These are phyloP conservation scores for Caryopteris hybrid DNA, from an alignment of 305 asterid species.

Conservation along the genomic window DNA sequence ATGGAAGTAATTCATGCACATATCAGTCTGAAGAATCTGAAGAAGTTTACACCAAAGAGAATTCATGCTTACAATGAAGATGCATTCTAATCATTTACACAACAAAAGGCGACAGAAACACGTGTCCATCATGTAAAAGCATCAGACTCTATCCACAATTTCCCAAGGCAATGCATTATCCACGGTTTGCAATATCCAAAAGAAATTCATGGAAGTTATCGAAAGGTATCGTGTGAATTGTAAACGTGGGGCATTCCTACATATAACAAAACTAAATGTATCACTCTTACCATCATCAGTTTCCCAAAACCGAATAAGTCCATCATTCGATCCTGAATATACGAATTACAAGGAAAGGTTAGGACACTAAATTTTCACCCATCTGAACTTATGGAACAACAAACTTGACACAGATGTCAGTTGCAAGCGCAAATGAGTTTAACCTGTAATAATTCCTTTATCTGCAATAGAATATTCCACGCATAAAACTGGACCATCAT, in stretches of 20 bases:
- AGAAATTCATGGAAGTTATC: background rate
- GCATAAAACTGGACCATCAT: constrained; percentile 82
- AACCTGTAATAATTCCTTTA: constrained; percentile 91
- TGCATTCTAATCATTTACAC: background rate
- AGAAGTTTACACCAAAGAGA: background rate
- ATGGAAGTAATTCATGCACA: too few species aligned
- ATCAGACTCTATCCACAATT: background rate
- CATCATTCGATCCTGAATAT: constrained; percentile 83
- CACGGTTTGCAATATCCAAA: background rate
- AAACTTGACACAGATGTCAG: background rate
- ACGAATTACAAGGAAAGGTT: constrained; percentile 15
- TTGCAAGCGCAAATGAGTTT: constrained; percentile 3
- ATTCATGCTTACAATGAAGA: background rate
- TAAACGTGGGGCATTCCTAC: background rate
- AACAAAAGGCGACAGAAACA: background rate
- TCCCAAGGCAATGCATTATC: background rate
- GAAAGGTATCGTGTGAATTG: background rate
- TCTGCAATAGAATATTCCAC: constrained; percentile 83
- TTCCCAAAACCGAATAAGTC: constrained; percentile 92
- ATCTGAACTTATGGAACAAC: background rate
- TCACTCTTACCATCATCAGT: constrained; percentile 77
- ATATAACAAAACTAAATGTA: constrained; percentile 1
- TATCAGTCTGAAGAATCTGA: too few species aligned
- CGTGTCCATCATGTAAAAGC: background rate
- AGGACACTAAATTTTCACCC: background rate